Base-by-base conservation (phyloP, 495 filamentous ascomycete species). In the Tirmania nivea region DNA sequence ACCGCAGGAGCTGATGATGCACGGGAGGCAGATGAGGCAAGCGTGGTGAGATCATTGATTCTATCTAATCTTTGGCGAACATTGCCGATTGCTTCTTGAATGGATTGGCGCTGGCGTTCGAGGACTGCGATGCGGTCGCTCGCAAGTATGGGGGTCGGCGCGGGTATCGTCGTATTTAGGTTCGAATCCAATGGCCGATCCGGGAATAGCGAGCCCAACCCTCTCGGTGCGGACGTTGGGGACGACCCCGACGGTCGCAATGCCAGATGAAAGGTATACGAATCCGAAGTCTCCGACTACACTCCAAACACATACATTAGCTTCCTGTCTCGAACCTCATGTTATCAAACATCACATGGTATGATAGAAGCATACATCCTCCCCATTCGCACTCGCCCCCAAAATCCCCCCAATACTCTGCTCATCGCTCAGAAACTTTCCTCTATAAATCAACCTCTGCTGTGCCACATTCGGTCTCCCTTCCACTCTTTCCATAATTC, bases 391-490 rank as follows among this genome's bases (percentile, higher is more conserved):
- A 45, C 14, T 14, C 17, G 39, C 39, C 14, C 8, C 39, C 14
- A 45, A 19, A 19, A 45, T 45, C 0, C 39, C 17, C 17, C 39
- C 39, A 19, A 45, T 45, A 19, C 14, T 45, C 14, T 45, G 12
- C 14, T 14, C 39, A 45, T 45, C 62, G 0, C 55, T 52, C 48
- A 64, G 25, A 50, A 64, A 56, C 36, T 61, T 63, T 8, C 62
- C 62, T 34, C 62, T 49, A 20, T 64, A 64, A 14, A 64, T 64
- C 17, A 64, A 12, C 8, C 56, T 52, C 34, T 64, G 62, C 20
- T 54, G 57, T 17, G 60, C 61, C 35, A 50, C 48, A 11, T 56
- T 53, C 17, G 62, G 62, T 11, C 54, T 54, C n/a, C 51, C 58
- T 12, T 58, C 55, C 49, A 64, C 48, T 14, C 58, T 37, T 19